These are phyloP conservation scores for Aspergillus terreus DNA, from an alignment of 2,329 filamentous ascomycete species.

Conservation along the genomic window DNA sequence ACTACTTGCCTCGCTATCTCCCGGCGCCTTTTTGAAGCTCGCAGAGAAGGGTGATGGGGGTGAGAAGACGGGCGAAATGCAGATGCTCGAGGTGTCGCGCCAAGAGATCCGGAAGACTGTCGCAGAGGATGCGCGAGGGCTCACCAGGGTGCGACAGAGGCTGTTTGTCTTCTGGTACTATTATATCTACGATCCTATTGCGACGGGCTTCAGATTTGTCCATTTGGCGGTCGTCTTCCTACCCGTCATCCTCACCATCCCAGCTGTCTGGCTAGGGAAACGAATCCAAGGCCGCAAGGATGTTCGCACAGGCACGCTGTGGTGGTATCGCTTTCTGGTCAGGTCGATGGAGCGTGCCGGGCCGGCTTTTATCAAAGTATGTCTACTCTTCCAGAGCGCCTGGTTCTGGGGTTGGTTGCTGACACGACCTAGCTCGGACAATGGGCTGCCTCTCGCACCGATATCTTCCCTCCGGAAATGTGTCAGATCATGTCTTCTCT, in stretches of 20 bases:
- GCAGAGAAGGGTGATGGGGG: constrained; percentile 48
- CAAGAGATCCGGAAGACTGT: constrained; percentile 71
- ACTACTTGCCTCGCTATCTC: constrained; percentile 48
- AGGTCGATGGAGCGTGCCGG: constrained; percentile 87
- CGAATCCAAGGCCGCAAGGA: constrained; percentile 62
- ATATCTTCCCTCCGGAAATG: constrained; percentile 92
- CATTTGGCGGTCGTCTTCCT: constrained; percentile 86
- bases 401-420: constrained; percentile 1
- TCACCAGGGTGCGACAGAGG: constrained; percentile 56
- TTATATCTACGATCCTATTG: constrained; percentile 67
- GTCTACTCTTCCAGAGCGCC: background rate
- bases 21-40: constrained; percentile 58
- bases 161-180: constrained; percentile 65
- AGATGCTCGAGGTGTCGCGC: constrained; percentile 81
- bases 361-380: constrained; percentile 93
- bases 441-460: constrained; percentile 94
- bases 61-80: constrained; percentile 69
- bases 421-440: constrained; percentile 67
- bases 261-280: constrained; percentile 73
- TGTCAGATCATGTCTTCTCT: constrained; percentile 91
- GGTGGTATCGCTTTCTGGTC: constrained; percentile 93
- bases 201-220: constrained; percentile 81
- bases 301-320: constrained; percentile 76
- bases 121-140: constrained; percentile 57
- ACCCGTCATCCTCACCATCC: constrained; percentile 77